phyloP scores from a whole-genome alignment of 2,329 filamentous ascomycete species.

The Fusarium succisae region DNA sequence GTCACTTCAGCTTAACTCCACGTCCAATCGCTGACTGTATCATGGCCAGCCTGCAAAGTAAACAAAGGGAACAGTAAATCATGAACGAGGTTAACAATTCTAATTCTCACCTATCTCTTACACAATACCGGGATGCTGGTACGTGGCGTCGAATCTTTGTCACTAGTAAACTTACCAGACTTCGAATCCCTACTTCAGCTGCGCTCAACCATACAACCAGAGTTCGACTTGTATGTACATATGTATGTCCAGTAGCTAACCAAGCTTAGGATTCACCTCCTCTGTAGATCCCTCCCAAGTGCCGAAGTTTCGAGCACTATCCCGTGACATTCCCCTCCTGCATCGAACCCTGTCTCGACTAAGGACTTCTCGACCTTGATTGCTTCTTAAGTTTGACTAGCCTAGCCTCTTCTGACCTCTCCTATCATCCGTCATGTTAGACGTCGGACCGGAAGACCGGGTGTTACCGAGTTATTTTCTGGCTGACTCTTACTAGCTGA shows the following conservation, averaged over 20 bases:
- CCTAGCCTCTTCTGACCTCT: not conserved
- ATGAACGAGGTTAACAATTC: not conserved
- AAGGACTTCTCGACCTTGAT: not conserved
- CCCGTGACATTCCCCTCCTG: constrained; percentile 33
- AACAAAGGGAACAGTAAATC: not conserved
- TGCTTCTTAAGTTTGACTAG: not conserved
- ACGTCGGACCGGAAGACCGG: constrained; percentile 9
- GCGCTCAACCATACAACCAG: not conserved
- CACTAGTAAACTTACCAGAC: not conserved
- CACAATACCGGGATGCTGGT: constrained; percentile 1
- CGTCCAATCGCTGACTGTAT: not conserved
- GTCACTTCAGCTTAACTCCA: not conserved
- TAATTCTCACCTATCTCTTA: not conserved
- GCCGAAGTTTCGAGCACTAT: constrained; percentile 20
- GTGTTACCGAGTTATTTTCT: not conserved
- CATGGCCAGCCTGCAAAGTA: not conserved
- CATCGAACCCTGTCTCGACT: constrained; percentile 12
- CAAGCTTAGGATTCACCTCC: not conserved
- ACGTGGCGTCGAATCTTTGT: not conserved
- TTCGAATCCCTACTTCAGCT: constrained; percentile 9
- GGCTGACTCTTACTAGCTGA: constrained; percentile 3
- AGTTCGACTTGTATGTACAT: not conserved
- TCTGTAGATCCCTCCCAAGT: constrained; percentile 20
- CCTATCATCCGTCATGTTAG: constrained; percentile 1
- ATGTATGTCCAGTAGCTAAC: not conserved